Percentiles rank a stretch among this genome's conserved stretches.
phyloP scores from a whole-genome alignment of 73 alveolate species.

The Stentor coeruleus region DNA sequence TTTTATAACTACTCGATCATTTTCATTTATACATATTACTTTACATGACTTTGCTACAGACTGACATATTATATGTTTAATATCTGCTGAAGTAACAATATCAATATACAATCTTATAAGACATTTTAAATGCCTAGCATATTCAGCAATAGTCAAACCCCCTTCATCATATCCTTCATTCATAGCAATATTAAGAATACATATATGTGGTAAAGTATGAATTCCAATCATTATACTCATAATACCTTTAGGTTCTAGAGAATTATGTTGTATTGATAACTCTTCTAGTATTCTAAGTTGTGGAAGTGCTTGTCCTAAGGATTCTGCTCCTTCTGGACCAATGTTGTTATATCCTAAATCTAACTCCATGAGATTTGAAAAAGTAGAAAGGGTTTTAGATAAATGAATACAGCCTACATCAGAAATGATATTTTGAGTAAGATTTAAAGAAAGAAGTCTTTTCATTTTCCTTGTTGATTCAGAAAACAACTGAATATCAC shows the following conservation, averaged over 20 bases:
- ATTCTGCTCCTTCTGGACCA: conserved; percentile 4
- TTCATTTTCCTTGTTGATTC: neutral
- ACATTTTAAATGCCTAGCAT: too few relatives aligned
- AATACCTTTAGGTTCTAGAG: neutral
- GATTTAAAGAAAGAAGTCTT: neutral
- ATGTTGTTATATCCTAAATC: too few relatives aligned
- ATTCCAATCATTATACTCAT: neutral
- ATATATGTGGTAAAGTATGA: neutral
- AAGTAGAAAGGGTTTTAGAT: neutral
- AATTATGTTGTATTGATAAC: too few relatives aligned
- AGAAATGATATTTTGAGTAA: neutral
- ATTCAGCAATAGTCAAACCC: neutral
- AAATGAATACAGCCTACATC: neutral
- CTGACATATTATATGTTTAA: neutral
- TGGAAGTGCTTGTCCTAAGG: neutral
- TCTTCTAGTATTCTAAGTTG: neutral
- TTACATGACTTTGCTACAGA: too few relatives aligned
- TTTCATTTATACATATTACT: too few relatives aligned
- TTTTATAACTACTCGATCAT: too few relatives aligned
- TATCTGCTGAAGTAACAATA: neutral
- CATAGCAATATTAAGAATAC: neutral
- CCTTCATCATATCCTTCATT: conserved; percentile 8
- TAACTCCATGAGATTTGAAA: neutral
- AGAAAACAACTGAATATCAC: too few relatives aligned
- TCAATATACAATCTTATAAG: neutral